A percentile compares a stretch with the other conserved stretches of the same genome.
These are phyloP conservation scores for Solanum dulcamara DNA, from an alignment of 257 asterid species.

Conservation along the genomic window DNA sequence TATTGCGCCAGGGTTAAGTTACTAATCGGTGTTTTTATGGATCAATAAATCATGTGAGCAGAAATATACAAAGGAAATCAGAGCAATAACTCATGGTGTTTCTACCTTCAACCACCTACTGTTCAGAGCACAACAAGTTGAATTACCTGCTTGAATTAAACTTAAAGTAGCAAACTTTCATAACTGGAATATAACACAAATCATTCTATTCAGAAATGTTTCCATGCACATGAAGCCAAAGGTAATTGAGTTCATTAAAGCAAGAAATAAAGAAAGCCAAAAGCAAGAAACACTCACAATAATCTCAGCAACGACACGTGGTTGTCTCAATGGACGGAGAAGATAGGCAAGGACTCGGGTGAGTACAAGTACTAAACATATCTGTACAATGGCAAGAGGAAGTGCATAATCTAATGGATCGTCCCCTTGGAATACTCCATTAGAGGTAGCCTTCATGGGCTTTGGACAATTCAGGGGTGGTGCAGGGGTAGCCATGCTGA, in stretches of 20 bases:
- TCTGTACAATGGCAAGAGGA: constrained; percentile 66
- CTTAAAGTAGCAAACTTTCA: neutral
- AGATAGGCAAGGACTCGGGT: constrained; percentile 58
- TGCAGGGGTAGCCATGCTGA: constrained; percentile 36
- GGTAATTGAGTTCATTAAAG: neutral
- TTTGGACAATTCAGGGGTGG: constrained; percentile 29
- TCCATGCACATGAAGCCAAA: neutral
- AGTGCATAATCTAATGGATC: constrained; percentile 66
- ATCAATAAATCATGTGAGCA: neutral
- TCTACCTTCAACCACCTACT: neutral
- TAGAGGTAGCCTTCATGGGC: constrained; percentile 72
- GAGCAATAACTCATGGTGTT: neutral
- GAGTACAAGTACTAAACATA: constrained; percentile 48
- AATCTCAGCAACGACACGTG: constrained; percentile 82
- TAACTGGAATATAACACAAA: neutral
- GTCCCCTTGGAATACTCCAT: constrained; percentile 77
- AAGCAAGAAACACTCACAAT: constrained; percentile 31
- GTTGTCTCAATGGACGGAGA: constrained; percentile 69
- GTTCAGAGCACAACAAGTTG: neutral
- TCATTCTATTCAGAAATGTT: neutral
- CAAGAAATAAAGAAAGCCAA: neutral
- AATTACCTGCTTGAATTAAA: neutral
- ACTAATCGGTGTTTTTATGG: neutral
- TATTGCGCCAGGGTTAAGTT: neutral
- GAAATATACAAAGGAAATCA: neutral